Evolutionary conservation across 2,329 filamentous ascomycete genomes (phyloP), one percentile per base, ranked within the genome.

Genomic region (Aspergillus quadricinctus): DNA sequence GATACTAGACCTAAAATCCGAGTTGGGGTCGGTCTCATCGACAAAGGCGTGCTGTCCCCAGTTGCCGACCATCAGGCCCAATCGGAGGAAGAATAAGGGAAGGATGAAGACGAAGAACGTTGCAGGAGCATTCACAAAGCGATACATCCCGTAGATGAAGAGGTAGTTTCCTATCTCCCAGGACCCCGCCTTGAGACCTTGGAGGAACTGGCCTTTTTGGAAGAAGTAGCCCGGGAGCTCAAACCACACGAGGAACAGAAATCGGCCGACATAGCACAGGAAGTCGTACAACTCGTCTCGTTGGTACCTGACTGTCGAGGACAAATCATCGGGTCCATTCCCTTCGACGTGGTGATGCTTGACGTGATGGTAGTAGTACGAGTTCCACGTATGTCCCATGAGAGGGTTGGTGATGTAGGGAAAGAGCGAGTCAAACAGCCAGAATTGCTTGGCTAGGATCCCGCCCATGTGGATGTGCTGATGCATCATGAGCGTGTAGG

Each of bases 1-100:
- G 61, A 92, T 89, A 70, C 88, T 92, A 0, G 87, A 90, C 37
- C 88, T 80, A 65, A 86, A 92, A 67, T 93, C 89, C 0, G 88
- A 92, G 65, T 89, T 83, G 0, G 89, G 89, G 62, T 90, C 86
- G 11, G 84, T 77, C 21, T 86, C 83, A 64, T 93, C 89, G 6
- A 93, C 88, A 61, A 93, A 86, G 1, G 89, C 89, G 69, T 93
- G 89, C 69, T 93, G 89, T 3, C 88, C 89, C 88, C 88, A 93
- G 68, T 93, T 93, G 1, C 89, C 89, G 7, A 89, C 80, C 89
- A 92, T 93, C 60, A 93, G 72, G 0, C 85, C 89, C 19, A 90
- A 64, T 0, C 89, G 81, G 72, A 92, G 80, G 29, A 88, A 71
- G 2, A 82, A 62, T 21, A 92, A 78, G 0, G 89, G 89, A 1